Percentiles rank a stretch among this genome's conserved stretches.
Evolutionary conservation across 2,329 filamentous ascomycete genomes (phyloP).

Genomic region (Cercospora sp.): DNA sequence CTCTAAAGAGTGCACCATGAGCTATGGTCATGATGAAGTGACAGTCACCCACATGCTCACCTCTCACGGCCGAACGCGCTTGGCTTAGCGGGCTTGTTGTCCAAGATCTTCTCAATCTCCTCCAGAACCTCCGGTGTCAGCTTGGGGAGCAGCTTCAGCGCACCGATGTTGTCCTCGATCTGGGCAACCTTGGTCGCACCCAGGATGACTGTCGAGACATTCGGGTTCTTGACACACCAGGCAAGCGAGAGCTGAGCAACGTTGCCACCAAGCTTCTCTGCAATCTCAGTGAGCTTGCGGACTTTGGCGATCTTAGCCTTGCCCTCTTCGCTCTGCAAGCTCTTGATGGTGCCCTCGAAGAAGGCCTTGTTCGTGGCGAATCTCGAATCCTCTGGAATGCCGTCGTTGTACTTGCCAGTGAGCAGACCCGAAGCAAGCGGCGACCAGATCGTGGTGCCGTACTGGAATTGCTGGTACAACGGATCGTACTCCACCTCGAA

Average conservation of each 20-base stretch:
- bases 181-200: conserved; percentile 53
- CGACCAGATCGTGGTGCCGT: conserved; percentile 59
- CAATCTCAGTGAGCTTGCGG: conserved; percentile 53
- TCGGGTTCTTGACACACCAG: conserved; percentile 59
- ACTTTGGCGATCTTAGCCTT: conserved; percentile 60
- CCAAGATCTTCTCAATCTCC: conserved; percentile 47
- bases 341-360: conserved; percentile 58
- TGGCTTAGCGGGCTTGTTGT: conserved; percentile 42
- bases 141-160: conserved; percentile 45
- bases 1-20: background rate
- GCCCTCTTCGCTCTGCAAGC: conserved; percentile 52
- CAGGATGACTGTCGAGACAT: conserved; percentile 58
- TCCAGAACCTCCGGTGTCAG: conserved; percentile 43
- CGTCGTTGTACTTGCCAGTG: conserved; percentile 65
- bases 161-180: conserved; percentile 52
- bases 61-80: conserved; percentile 40
- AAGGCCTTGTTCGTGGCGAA: conserved; percentile 59
- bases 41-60: conserved; percentile 26
- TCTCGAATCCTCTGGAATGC: conserved; percentile 61
- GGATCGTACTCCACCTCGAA: conserved; percentile 63
- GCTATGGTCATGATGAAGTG: background rate
- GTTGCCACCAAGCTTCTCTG: conserved; percentile 51
- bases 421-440: conserved; percentile 59
- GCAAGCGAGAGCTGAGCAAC: conserved; percentile 58
- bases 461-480: conserved; percentile 57